Conservation (phyloP, 257 asterid species). For the Ilex aquifolium region DNA sequence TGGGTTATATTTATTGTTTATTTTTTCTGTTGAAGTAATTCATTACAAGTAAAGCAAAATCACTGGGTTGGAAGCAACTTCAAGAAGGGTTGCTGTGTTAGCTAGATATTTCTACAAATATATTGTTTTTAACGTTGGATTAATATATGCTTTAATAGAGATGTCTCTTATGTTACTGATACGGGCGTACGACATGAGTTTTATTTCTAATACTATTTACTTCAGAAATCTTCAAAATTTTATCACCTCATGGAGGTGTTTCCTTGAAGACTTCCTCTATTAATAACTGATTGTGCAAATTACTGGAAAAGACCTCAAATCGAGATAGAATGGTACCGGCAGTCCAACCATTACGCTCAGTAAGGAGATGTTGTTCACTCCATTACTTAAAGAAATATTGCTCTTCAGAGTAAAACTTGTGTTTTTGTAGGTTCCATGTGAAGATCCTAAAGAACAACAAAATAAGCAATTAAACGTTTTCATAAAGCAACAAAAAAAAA, state of each 20-base stretch:
- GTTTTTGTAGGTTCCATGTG: conserved; percentile 43
- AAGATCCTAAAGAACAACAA: conserved; percentile 36
- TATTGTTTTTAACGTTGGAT: too few species aligned
- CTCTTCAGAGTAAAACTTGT: conserved; percentile 35
- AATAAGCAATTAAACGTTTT: neutral
- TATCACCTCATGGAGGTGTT: too few species aligned
- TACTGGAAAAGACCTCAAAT: neutral
- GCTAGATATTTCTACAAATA: too few species aligned
- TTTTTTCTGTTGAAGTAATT: neutral
- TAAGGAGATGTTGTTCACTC: conserved; percentile 59
- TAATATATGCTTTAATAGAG: too few species aligned
- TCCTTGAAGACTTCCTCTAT: too few species aligned
- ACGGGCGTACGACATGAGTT: too few species aligned
- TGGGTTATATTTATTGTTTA: neutral
- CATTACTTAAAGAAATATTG: conserved; percentile 27
- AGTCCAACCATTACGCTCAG: conserved; percentile 75
- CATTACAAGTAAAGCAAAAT: neutral
- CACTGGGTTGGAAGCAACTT: neutral
- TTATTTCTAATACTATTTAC: too few species aligned
- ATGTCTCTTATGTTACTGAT: too few species aligned
- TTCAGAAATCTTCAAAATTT: too few species aligned
- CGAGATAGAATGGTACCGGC: conserved; percentile 42
- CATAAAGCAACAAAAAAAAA: too few species aligned
- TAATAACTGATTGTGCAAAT: too few species aligned
- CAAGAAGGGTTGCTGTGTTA: too few species aligned